phyloP scores from a whole-genome alignment of 306 rosid species.

The Phaseolus lunatus region DNA sequence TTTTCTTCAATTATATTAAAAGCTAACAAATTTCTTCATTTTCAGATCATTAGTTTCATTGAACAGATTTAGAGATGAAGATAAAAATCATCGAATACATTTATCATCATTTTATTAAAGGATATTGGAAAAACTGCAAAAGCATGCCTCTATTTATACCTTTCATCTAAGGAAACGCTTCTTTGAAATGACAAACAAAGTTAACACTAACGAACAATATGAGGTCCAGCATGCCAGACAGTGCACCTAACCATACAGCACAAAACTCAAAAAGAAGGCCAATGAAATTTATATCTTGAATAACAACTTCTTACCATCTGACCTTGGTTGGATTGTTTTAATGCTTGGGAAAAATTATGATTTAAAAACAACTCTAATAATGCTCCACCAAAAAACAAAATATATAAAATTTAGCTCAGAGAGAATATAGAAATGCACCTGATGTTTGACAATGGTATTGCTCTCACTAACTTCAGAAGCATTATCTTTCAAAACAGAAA shows the following conservation, averaged over 20 bases:
- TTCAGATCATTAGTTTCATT: slow-evolving; percentile 21
- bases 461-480: slow-evolving; percentile 68
- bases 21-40: slow-evolving; percentile 7
- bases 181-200: slow-evolving; percentile 24
- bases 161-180: slow-evolving; percentile 31
- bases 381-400: neutral
- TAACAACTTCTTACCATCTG: slow-evolving; percentile 8
- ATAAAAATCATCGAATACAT: neutral
- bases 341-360: neutral
- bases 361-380: too few species aligned
- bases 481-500: slow-evolving; percentile 76
- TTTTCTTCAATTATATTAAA: neutral
- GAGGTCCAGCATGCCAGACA: slow-evolving; percentile 17
- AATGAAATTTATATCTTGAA: neutral
- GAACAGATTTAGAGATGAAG: slow-evolving; percentile 21
- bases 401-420: slow-evolving; percentile 11
- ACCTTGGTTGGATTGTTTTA: slow-evolving; percentile 7
- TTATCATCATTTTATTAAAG: neutral
- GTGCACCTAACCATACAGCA: slow-evolving; percentile 36
- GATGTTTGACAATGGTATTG: slow-evolving; percentile 62
- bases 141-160: slow-evolving; percentile 29
- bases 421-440: slow-evolving; percentile 57
- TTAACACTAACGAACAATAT: slow-evolving; percentile 32
- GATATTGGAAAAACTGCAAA: slow-evolving; percentile 1
- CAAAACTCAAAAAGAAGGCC: slow-evolving; percentile 31